Base-by-base conservation (phyloP, 345 rosid species). In the Brassica rapa region DNA sequence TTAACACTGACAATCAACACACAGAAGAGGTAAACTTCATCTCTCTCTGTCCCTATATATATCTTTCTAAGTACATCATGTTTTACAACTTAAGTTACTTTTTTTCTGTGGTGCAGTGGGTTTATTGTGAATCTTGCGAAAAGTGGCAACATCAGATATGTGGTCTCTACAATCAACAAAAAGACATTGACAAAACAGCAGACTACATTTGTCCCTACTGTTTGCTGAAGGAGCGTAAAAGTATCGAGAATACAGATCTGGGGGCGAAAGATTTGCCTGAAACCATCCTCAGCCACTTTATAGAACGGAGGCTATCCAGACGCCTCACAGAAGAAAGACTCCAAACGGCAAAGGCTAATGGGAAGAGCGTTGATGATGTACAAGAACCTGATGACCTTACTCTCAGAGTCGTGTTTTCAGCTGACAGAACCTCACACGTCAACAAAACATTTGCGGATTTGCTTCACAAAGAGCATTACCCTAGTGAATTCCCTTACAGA, bases 101-200 rank as follows among this genome's bases (percentile, higher is more conserved):
- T 62, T 33, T n/a, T 25, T 61, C 15, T 78, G 49, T 81, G 67
- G 37, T 73, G 71, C 85, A 86, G 91, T 89, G 89, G 89, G 89
- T 87, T 72, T 83, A 67, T 43, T 89, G 93, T 72, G 86, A 77
- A 72, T 82, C 80, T 81, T 89, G 91, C 60, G 51, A 76, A 57
- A 61, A 63, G 35, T 87, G 89, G 93, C 93, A 89, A 77, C 93
- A 89, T 76, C 86, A 85, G 71, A 87, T 86, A 75, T 89, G 93
- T 83, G 88, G 87, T 70, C 88, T 89, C 15, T 87, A 81, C 76
- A 89, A 89, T 83, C 70, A 33, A 60, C 62, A 79, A 32, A 85
- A 60, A 46, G 82, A 89, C 74, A 12, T 2, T 55, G 86, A 85
- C 68, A 83, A 83, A 29, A 72, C 67, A 12, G 80, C 85, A 51